Conservation (phyloP, 805 yeast species). For the Pichia kluyveri region DNA sequence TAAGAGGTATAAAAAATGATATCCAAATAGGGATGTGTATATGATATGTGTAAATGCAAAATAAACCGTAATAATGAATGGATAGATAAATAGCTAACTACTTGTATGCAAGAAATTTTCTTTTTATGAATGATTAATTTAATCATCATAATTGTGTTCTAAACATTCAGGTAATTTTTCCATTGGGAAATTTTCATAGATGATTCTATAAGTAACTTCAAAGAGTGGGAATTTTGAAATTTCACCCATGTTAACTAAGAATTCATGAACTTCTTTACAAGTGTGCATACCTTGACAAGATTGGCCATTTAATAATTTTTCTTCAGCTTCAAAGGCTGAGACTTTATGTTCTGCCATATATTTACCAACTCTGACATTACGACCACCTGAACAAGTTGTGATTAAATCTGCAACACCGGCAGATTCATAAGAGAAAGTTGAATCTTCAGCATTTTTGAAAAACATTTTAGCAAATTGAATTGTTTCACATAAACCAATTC, state of each 20-base stretch:
- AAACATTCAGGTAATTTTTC: slow-evolving; percentile 66
- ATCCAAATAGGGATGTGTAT: too few species aligned
- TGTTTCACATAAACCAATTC: slow-evolving; percentile 88
- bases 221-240: slow-evolving; percentile 73
- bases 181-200: slow-evolving; percentile 66
- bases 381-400: slow-evolving; percentile 96
- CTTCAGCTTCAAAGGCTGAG: slow-evolving; percentile 74
- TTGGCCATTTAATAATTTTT: slow-evolving; percentile 84
- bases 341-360: slow-evolving; percentile 76
- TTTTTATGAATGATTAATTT: background rate
- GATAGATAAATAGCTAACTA: too few species aligned
- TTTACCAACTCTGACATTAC: slow-evolving; percentile 87
- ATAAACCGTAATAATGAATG: too few species aligned
- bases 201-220: slow-evolving; percentile 72
- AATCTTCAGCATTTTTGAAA: slow-evolving; percentile 64
- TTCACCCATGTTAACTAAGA: slow-evolving; percentile 46
- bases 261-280: slow-evolving; percentile 82
- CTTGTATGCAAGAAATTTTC: too few species aligned
- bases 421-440: slow-evolving; percentile 85
- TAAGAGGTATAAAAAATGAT: too few species aligned
- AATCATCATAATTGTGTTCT: slow-evolving; percentile 30
- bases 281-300: slow-evolving; percentile 95
- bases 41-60: too few species aligned
- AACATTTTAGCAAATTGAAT: slow-evolving; percentile 76
- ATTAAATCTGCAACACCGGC: slow-evolving; percentile 98